Evolutionary conservation across 352 stramenopile species (phyloP).

Genomic region (Phytophthora sojae): DNA sequence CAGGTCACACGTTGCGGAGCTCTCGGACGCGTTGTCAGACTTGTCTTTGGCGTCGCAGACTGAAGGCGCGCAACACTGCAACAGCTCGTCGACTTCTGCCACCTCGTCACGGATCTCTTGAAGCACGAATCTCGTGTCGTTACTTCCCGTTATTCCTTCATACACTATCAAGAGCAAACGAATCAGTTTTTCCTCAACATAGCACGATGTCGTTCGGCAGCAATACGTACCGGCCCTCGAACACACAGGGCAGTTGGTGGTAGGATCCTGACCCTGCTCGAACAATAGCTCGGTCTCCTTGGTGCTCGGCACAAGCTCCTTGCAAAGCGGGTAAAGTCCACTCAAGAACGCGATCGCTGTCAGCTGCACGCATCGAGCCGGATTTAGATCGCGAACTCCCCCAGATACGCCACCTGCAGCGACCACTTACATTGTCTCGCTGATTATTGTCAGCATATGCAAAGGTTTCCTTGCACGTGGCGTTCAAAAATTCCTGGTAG

Average conservation of each 20-base stretch:
- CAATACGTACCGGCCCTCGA: constrained; percentile 55
- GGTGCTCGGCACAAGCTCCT: constrained; percentile 62
- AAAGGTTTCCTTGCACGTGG: constrained; percentile 64
- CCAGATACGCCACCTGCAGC: not conserved
- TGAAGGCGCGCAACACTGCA: constrained; percentile 67
- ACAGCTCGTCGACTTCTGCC: constrained; percentile 60
- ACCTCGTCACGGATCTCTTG: constrained; percentile 68
- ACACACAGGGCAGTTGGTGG: constrained; percentile 66
- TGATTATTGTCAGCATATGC: constrained; percentile 79
- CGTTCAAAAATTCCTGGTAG: constrained; percentile 66
- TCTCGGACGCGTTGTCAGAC: not conserved
- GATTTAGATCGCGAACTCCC: not conserved
- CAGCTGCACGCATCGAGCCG: constrained; percentile 34
- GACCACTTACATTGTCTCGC: constrained; percentile 63
- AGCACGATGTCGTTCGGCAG: not conserved
- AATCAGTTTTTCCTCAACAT: not conserved
- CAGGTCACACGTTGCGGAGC: constrained; percentile 51
- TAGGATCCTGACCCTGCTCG: constrained; percentile 79
- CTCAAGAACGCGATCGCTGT: constrained; percentile 71
- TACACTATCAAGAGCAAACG: constrained; percentile 48
- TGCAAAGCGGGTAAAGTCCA: constrained; percentile 63
- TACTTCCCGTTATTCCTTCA: constrained; percentile 70
- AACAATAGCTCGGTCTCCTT: constrained; percentile 69
- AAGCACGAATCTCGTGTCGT: constrained; percentile 63
- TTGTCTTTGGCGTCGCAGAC: constrained; percentile 44